Evolutionary conservation across 345 rosid species (phyloP).

Genomic region (Excoecaria agallocha): DNA sequence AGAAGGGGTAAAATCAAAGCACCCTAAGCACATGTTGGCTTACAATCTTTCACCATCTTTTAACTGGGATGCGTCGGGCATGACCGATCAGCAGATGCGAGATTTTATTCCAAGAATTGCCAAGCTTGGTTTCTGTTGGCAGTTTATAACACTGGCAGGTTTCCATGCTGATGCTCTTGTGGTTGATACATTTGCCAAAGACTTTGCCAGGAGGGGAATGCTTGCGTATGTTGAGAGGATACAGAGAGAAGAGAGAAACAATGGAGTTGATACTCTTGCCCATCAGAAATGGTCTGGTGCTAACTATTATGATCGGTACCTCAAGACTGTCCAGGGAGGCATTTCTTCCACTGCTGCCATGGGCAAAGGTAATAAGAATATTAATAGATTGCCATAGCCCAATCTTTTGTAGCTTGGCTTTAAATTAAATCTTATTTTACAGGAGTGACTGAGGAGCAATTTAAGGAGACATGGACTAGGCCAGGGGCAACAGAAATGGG

Average conservation of each 20-base stretch:
- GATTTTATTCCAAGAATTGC: slow-evolving; percentile 89
- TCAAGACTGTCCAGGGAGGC: slow-evolving; percentile 90
- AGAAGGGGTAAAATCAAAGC: slow-evolving; percentile 59
- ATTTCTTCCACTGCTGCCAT: slow-evolving; percentile 96
- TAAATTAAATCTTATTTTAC: not conserved
- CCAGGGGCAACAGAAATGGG: slow-evolving; percentile 51
- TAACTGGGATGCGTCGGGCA: slow-evolving; percentile 95
- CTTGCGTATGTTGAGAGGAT: slow-evolving; percentile 94
- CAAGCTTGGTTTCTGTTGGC: slow-evolving; percentile 83
- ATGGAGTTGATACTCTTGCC: slow-evolving; percentile 89
- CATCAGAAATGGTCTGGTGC: slow-evolving; percentile 99
- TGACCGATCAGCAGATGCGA: slow-evolving; percentile 76
- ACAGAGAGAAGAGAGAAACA: slow-evolving; percentile 90
- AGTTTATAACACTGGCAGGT: slow-evolving; percentile 90
- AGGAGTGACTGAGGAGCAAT: slow-evolving; percentile 98
- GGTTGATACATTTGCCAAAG: slow-evolving; percentile 74
- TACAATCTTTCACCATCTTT: slow-evolving; percentile 93
- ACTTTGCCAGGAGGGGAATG: slow-evolving; percentile 84
- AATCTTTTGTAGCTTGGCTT: too few species aligned
- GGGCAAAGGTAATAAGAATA: slow-evolving; percentile 65
- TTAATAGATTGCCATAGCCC: too few species aligned
- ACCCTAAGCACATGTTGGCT: slow-evolving; percentile 82
- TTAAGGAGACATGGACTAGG: slow-evolving; percentile 87
- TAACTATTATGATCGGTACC: slow-evolving; percentile 80
- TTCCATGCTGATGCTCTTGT: slow-evolving; percentile 94